Evolutionary conservation across 352 stramenopile species (phyloP), one percentile per base, ranked within the genome.

Genomic region (Phytophthora brassicae): DNA sequence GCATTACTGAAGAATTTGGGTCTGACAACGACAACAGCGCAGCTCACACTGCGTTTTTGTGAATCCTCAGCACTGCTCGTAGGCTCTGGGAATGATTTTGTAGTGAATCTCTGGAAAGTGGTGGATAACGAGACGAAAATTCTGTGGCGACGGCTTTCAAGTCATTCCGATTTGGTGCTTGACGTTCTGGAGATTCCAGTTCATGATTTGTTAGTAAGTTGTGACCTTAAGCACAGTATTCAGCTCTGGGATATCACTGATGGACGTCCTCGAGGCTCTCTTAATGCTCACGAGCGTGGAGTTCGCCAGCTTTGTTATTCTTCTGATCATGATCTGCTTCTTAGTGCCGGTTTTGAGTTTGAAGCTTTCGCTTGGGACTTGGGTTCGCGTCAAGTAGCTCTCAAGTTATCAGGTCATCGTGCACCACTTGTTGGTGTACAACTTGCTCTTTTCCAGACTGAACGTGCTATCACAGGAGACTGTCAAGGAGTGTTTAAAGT

Each of bases 281-380:
- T 96, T 4, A 24, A 75, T 0, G 80, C 70, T 2, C 88, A 96
- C 53, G 76, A 65, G 3, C 73, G 79, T 23, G 87, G 86, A 14
- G 77, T 96, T 52, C 84, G 80, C 12, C 81, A 90, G 33, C 72
- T 96, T 56, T 86, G 85, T 14, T 96, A 93, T 51, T 90, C 84
- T 1, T 66, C 66, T 20, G 70, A 88, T 6, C 79, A 91, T 41
- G 84, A 92, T 54, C 35, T 95, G 39, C 51, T 96, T 16, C 70
- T 96, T 3, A 92, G 76, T n/a, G 85, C 77, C 0, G 86, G 87
- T 7, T 96, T 94, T 61, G 87, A 96, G 51, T 92, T 89, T 50
- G 84, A 94, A 14, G 86, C 83, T 0, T 81, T 86, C 8, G 83
- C 80, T 6, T 96, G 88, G 88, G 88, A 96, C 55, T 63, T 96